These are phyloP conservation scores for Ajuga reptans DNA, from an alignment of 305 asterid species.

Conservation along the genomic window DNA sequence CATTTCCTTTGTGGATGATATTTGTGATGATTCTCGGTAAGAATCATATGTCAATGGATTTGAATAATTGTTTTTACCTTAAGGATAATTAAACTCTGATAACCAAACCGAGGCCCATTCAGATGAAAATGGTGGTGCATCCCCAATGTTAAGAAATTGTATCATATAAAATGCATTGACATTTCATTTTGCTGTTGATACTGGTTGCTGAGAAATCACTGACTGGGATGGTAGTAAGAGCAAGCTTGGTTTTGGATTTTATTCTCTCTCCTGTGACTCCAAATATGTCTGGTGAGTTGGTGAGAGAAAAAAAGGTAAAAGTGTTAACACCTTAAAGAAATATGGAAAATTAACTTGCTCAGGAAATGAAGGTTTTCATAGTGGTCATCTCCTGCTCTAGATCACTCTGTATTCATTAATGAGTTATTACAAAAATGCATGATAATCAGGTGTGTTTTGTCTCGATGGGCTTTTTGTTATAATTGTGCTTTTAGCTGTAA, in stretches of 20 bases:
- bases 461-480: background rate
- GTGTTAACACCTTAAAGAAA: background rate
- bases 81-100: background rate
- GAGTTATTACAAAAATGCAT: background rate
- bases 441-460: background rate
- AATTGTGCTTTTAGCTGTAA: conserved; percentile 14
- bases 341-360: background rate
- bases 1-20: background rate
- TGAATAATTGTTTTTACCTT: background rate
- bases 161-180: background rate
- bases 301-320: background rate
- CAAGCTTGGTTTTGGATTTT: background rate
- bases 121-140: background rate
- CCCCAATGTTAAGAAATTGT: background rate
- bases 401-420: background rate
- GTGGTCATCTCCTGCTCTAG: background rate
- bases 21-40: background rate
- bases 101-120: background rate
- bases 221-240: background rate
- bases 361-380: conserved; percentile 7
- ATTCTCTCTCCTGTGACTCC: background rate
- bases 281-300: background rate
- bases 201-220: conserved; percentile 2
- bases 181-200: conserved; percentile 5
- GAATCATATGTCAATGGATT: background rate